phyloP scores from a whole-genome alignment of 257 asterid species.

The Solanum sitiens region DNA sequence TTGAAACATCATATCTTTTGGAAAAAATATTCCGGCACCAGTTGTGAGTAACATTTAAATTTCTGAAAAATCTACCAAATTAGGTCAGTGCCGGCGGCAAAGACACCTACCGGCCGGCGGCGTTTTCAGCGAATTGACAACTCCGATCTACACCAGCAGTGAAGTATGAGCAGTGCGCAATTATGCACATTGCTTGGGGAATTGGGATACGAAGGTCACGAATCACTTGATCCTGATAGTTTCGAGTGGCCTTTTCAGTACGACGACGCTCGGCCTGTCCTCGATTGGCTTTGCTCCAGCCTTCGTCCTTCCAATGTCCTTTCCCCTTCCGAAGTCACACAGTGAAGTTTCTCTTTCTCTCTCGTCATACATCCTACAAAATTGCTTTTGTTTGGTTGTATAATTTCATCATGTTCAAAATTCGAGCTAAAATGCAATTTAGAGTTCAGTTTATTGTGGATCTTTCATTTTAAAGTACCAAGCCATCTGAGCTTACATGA shows the following conservation, averaged over 20 bases:
- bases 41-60: not conserved
- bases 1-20: not conserved
- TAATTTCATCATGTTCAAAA: not conserved
- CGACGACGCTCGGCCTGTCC: conserved; percentile 92
- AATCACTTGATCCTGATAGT: conserved; percentile 78
- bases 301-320: conserved; percentile 94
- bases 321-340: conserved; percentile 72
- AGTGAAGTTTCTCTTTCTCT: conserved; percentile 27
- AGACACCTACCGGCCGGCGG: not conserved
- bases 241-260: conserved; percentile 98
- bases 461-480: not conserved
- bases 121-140: not conserved
- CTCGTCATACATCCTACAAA: not conserved
- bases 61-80: not conserved
- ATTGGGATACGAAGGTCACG: conserved; percentile 73
- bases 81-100: conserved; percentile 45
- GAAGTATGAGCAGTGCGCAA: conserved; percentile 55
- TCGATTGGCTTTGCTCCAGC: conserved; percentile 96
- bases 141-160: not conserved
- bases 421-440: not conserved
- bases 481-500: not conserved
- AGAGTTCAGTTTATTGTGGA: not conserved
- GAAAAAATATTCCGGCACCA: not conserved
- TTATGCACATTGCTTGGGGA: conserved; percentile 73
- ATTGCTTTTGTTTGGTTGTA: not conserved